Base-by-base conservation (phyloP, 352 stramenopile species). In the Phytophthora citrophthora region DNA sequence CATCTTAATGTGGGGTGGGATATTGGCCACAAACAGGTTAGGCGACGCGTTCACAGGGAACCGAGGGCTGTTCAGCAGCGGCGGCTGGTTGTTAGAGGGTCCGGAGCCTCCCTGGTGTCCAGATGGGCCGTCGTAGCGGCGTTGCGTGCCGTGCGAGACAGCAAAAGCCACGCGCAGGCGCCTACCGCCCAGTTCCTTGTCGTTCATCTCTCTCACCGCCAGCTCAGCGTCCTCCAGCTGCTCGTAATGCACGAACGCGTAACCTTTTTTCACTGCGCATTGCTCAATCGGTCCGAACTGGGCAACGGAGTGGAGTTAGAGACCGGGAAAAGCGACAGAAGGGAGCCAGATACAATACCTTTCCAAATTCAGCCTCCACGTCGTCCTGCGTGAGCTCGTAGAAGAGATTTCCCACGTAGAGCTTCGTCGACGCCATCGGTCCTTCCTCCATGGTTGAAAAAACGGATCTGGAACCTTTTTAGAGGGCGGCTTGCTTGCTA, bases 21-120 rank as follows among this genome's bases (percentile, higher is more conserved):
- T 90, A 56, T 90, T 90, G 46, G 64, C 81, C 40, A 90, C 77
- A 47, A 89, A 90, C 29, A 90, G 52, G 27, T 82, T 90, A 45
- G 61, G 53, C 41, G 77, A 84, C 27, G 69, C 65, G 20, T 59
- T 56, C 12, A 61, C 48, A 15, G 54, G 44, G 32, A 70, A 60
- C 18, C 49, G 29, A 13, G 64, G 47, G 20, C 52, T 72, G 11
- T 70, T 48, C 55, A 72, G 27, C 29, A 68, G 61, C 41, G 60
- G 38, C 44, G 59, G 13, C 15, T 41, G 36, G 36, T 18, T 41
- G n/a, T 41, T 41, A 10, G 36, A 34, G 8, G 41, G 54, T 1
- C 39, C 61, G 0, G 61, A 40, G 9, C 40, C 32, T 4, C 40
- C 10, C 31, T 16, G 15, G 6, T 64, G 61, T 31, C 20, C 11